Evolutionary conservation across 2,329 filamentous ascomycete genomes (phyloP).

Genomic region (Colletotrichum agaves): DNA sequence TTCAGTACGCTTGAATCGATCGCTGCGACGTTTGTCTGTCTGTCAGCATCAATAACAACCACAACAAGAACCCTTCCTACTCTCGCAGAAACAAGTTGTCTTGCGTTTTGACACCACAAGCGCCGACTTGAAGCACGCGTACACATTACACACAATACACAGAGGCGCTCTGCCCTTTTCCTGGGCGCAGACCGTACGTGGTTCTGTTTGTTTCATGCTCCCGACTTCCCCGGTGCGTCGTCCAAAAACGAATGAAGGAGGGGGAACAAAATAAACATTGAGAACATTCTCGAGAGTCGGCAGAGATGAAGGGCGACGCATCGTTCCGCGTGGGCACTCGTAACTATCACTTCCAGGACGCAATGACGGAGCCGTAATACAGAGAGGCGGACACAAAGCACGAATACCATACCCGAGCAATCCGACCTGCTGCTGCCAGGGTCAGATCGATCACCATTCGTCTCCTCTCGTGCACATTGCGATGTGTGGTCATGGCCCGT

Average conservation of each 20-base stretch:
- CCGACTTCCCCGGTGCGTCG: background rate
- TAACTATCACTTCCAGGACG: too few relatives aligned
- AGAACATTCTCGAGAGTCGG: background rate
- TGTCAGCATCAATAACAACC: background rate
- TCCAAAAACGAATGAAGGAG: background rate
- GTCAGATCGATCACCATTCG: slow-evolving; percentile 12
- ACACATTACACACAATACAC: background rate
- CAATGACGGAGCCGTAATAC: too few relatives aligned
- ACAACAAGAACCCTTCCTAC: background rate
- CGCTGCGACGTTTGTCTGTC: background rate
- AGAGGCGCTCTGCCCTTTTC: slow-evolving; percentile 1
- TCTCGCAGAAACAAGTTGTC: slow-evolving; percentile 17
- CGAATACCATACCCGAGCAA: background rate
- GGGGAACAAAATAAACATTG: background rate
- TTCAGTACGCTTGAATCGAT: too few relatives aligned
- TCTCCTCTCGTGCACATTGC: slow-evolving; percentile 18
- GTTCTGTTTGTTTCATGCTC: slow-evolving; percentile 5
- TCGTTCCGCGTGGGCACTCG: background rate
- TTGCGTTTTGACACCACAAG: slow-evolving; percentile 11
- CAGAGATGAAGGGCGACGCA: background rate
- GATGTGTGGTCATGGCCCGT: slow-evolving; percentile 8
- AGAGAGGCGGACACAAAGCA: background rate
- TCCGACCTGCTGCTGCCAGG: slow-evolving; percentile 1
- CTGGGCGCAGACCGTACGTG: background rate
- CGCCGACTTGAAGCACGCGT: background rate